phyloP scores from a whole-genome alignment of 495 filamentous ascomycete species.

The Talaromyces liani region DNA sequence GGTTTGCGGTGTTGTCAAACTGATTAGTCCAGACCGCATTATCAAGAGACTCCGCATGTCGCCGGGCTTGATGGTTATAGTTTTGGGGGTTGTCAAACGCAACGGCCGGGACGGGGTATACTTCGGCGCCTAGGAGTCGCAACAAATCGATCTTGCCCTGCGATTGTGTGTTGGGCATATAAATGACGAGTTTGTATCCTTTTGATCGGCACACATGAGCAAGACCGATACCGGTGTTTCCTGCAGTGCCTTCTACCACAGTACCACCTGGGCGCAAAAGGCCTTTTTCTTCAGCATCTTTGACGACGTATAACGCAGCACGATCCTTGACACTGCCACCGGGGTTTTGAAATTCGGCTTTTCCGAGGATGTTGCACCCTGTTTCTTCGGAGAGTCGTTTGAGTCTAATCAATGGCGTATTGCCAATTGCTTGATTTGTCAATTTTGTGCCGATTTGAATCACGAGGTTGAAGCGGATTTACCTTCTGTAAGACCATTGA shows the following conservation, averaged over 20 bases:
- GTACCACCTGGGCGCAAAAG: conserved; percentile 79
- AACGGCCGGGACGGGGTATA: conserved; percentile 94
- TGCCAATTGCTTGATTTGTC: conserved; percentile 70
- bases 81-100: conserved; percentile 94
- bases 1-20: conserved; percentile 94
- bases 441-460: background rate
- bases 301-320: conserved; percentile 87
- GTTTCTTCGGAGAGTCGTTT: conserved; percentile 85
- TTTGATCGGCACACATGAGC: conserved; percentile 92
- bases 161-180: conserved; percentile 98
- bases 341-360: conserved; percentile 98
- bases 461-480: conserved; percentile 15
- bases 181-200: conserved; percentile 93
- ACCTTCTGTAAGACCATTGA: conserved; percentile 84
- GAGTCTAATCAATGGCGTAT: conserved; percentile 88
- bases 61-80: conserved; percentile 91
- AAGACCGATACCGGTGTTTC: conserved; percentile 96
- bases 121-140: conserved; percentile 87
- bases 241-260: conserved; percentile 92
- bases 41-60: conserved; percentile 75
- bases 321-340: conserved; percentile 96
- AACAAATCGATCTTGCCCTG: conserved; percentile 96
- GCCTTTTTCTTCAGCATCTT: conserved; percentile 85
- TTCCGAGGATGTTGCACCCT: conserved; percentile 89
- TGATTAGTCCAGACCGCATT: conserved; percentile 99